These are phyloP conservation scores for Corinectria fuckeliana DNA, from an alignment of 2,329 filamentous ascomycete genomes.

Conservation along the genomic window DNA sequence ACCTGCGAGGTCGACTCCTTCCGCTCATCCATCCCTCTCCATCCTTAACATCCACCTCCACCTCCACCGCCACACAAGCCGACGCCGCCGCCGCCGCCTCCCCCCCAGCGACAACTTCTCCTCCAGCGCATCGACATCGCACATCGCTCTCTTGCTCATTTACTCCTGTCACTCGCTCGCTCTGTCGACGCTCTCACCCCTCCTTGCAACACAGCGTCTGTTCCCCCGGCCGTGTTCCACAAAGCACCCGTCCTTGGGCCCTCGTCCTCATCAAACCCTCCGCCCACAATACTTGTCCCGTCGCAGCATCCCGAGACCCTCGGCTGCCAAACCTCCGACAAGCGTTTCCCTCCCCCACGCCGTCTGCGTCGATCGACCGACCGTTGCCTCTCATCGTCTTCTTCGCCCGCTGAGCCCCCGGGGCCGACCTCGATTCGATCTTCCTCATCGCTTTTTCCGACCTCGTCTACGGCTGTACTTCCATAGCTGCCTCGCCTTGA, in stretches of 20 bases:
- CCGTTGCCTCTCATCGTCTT: constrained; percentile 17
- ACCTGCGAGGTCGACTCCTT: constrained; percentile 13
- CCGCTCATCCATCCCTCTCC: constrained; percentile 17
- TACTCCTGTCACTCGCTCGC: constrained; percentile 12
- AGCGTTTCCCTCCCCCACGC: constrained; percentile 6
- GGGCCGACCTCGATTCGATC: constrained; percentile 24
- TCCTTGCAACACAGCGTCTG: constrained; percentile 29
- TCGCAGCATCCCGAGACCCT: constrained; percentile 30
- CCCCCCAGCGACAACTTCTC: constrained; percentile 12
- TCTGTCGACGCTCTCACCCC: constrained; percentile 21
- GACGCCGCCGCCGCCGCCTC: constrained; percentile 14
- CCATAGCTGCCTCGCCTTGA: constrained; percentile 30
- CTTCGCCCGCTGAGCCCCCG: constrained; percentile 16
- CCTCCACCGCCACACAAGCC: constrained; percentile 18
- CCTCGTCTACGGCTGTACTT: constrained; percentile 34
- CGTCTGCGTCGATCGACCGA: constrained; percentile 23
- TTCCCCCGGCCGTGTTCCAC: constrained; percentile 32
- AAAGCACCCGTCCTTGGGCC: constrained; percentile 26
- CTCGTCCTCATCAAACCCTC: constrained; percentile 40
- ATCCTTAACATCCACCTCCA: constrained; percentile 13
- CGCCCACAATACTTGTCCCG: constrained; percentile 23
- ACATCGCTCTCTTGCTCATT: constrained; percentile 23
- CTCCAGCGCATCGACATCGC: constrained; percentile 13
- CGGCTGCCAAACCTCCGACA: constrained; percentile 29
- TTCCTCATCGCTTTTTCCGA: constrained; percentile 14